phyloP scores from a whole-genome alignment of 1,284 basidiomycete species.

The Cryptococcus floricola region DNA sequence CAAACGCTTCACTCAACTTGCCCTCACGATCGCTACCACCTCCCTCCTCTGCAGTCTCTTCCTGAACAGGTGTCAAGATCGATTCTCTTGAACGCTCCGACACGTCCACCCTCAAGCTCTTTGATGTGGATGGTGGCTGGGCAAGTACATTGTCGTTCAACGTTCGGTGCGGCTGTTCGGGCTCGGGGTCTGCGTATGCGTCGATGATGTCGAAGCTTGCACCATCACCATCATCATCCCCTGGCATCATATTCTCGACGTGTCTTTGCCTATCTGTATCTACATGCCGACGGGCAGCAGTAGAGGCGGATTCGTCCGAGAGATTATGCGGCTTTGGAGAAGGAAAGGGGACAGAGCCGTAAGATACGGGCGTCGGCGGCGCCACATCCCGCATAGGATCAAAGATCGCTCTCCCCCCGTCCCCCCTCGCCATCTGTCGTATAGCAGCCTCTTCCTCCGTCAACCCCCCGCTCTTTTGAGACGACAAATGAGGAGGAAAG shows the following conservation, averaged over 20 bases:
- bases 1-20: background rate
- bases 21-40: background rate
- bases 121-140: background rate
- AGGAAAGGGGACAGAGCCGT: background rate
- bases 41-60: background rate
- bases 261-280: background rate
- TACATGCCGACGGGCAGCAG: too few species aligned
- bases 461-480: background rate
- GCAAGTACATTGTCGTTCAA: background rate
- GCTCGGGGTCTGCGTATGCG: background rate
- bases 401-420: background rate
- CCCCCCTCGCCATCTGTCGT: background rate
- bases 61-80: background rate
- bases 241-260: background rate
- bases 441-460: background rate
- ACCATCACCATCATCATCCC: background rate
- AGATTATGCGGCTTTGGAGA: background rate
- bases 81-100: background rate
- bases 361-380: background rate
- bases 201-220: slow-evolving; percentile 4
- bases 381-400: background rate
- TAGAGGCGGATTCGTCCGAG: background rate
- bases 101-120: background rate
- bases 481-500: background rate
- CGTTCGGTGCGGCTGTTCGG: background rate